These are phyloP conservation scores for Streptanthus diversifolius DNA, from an alignment of 345 rosid genomes.

Conservation along the genomic window DNA sequence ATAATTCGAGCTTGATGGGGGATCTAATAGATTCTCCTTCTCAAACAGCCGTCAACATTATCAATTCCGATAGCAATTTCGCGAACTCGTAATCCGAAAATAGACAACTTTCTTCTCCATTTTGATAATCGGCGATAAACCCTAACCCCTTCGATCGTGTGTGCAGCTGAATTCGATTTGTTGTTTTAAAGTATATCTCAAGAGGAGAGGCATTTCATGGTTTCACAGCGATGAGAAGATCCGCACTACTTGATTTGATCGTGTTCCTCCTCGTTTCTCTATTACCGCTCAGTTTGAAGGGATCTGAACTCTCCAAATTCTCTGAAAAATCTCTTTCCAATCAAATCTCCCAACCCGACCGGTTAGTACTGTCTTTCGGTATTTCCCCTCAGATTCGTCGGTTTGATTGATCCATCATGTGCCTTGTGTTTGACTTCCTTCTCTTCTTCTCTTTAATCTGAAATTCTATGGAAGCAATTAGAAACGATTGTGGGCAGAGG, in stretches of 20 bases:
- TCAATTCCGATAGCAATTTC: slow-evolving; percentile 14
- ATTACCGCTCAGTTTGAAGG: slow-evolving; percentile 30
- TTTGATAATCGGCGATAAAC: slow-evolving; percentile 9
- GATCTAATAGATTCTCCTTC: not conserved
- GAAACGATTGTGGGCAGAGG: not conserved
- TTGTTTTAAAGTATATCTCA: not conserved
- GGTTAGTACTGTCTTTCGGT: slow-evolving; percentile 33
- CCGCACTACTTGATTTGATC: slow-evolving; percentile 35
- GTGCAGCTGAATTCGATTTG: not conserved
- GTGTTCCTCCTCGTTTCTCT: slow-evolving; percentile 38
- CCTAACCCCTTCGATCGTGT: not conserved
- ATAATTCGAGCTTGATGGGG: not conserved
- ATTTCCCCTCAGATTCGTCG: not conserved
- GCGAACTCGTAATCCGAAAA: not conserved
- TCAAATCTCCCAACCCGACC: slow-evolving; percentile 40
- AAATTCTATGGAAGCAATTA: not conserved
- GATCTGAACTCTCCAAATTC: slow-evolving; percentile 43
- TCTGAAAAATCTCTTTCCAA: slow-evolving; percentile 35
- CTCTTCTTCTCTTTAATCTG: not conserved
- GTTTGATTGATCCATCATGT: not conserved
- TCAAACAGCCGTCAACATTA: not conserved
- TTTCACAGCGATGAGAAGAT: slow-evolving; percentile 48
- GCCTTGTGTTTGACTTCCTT: not conserved
- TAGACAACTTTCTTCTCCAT: not conserved
- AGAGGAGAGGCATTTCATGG: slow-evolving; percentile 7